These are phyloP conservation scores for Teratosphaeria epicoccoides DNA, from an alignment of 2,329 filamentous ascomycete species.

Conservation along the genomic window DNA sequence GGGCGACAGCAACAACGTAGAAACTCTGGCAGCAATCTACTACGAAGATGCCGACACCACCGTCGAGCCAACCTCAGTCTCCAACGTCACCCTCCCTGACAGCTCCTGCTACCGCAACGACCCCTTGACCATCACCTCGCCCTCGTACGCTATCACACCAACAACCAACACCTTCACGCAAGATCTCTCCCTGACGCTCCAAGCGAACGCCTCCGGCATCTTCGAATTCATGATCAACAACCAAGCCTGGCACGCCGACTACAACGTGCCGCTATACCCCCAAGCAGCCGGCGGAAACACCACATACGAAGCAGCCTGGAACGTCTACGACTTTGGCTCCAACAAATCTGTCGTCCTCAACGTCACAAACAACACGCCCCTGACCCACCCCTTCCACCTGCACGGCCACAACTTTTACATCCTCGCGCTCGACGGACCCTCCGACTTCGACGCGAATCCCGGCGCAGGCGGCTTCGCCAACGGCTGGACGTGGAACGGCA, in stretches of 20 bases:
- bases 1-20: constrained; percentile 9
- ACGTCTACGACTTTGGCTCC: constrained; percentile 31
- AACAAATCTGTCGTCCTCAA: constrained; percentile 30
- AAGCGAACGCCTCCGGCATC: constrained; percentile 36
- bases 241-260: constrained; percentile 41
- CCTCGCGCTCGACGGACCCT: constrained; percentile 4
- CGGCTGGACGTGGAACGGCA: constrained; percentile 28
- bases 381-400: constrained; percentile 37
- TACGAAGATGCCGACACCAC: constrained; percentile 49
- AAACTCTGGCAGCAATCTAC: constrained; percentile 53
- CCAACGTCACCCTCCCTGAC: constrained; percentile 32
- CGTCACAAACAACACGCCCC: constrained; percentile 30
- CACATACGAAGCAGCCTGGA: constrained; percentile 22
- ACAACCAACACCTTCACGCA: constrained; percentile 22
- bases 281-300: constrained; percentile 27
- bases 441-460: not conserved
- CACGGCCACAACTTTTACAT: constrained; percentile 41
- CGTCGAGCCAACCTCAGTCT: constrained; percentile 32
- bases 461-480: not conserved
- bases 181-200: constrained; percentile 39
- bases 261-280: constrained; percentile 30
- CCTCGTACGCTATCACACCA: constrained; percentile 42
- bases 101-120: constrained; percentile 44
- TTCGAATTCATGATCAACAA: constrained; percentile 47
- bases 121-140: constrained; percentile 41